phyloP scores from a whole-genome alignment of 208 protist genomes.

The Leishmania gerbilli region DNA sequence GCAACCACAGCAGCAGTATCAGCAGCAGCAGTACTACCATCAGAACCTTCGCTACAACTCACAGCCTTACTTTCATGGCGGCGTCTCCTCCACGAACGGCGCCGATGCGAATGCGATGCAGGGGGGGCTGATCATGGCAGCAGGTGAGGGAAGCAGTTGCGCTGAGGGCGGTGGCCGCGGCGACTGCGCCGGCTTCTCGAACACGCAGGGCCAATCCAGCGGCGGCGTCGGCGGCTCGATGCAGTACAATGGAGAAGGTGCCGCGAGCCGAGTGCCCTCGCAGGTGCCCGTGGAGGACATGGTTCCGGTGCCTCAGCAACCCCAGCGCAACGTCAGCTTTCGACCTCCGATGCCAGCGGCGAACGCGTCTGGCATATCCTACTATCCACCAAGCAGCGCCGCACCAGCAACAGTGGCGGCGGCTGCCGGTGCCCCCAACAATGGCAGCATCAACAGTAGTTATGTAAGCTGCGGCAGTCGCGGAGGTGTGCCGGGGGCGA shows the following conservation, averaged over 20 bases:
- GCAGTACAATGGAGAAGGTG: slow-evolving; percentile 2
- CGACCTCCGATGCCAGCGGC: background rate
- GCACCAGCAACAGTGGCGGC: background rate
- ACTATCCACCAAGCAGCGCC: background rate
- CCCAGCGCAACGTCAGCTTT: slow-evolving; percentile 5
- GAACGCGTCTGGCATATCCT: background rate
- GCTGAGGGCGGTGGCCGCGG: background rate
- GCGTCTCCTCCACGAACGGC: background rate
- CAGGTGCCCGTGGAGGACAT: background rate
- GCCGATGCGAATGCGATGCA: background rate
- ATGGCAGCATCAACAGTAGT: background rate
- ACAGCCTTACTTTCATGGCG: background rate
- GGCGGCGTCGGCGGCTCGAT: background rate
- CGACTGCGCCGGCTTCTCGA: background rate
- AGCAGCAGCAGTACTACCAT: slow-evolving; percentile 2
- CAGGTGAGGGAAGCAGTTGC: background rate
- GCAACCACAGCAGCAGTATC: slow-evolving; percentile 1
- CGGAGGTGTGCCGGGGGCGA: background rate
- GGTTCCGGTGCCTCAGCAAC: background rate
- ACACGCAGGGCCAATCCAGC: background rate
- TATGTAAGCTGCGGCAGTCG: background rate
- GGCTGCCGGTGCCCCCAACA: background rate
- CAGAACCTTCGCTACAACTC: background rate
- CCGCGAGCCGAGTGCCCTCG: background rate
- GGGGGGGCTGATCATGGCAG: background rate